Conservation (phyloP, 2,329 filamentous ascomycete genomes). For the Tolypocladium endophyticum region DNA sequence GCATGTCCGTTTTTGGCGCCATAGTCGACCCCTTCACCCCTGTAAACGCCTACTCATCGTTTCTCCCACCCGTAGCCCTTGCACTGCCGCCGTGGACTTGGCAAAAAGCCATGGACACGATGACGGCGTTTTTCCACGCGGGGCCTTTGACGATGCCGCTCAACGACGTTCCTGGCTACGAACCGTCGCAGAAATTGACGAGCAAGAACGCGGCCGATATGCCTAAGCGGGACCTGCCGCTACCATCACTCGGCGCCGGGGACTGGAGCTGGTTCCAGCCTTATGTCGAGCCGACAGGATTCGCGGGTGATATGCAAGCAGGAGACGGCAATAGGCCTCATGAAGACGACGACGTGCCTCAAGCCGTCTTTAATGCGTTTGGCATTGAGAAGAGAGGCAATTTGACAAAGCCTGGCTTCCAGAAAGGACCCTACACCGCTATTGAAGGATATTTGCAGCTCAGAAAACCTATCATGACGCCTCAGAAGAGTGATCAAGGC, state of each 20-base stretch:
- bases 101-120: constrained; percentile 22
- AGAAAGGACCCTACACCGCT: no score
- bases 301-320: no score
- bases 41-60: constrained; percentile 20
- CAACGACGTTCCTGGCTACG: constrained; percentile 2
- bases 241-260: background rate
- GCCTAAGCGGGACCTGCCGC: background rate
- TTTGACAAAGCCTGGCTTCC: no score
- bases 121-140: constrained; percentile 29
- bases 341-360: no score
- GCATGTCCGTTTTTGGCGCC: constrained; percentile 13
- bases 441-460: no score
- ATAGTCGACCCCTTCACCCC: constrained; percentile 27
- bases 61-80: constrained; percentile 19
- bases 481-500: no score
- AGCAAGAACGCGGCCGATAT: background rate
- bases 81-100: constrained; percentile 24
- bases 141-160: constrained; percentile 18
- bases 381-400: no score
- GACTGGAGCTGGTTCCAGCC: background rate
- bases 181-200: background rate
- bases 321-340: no score
- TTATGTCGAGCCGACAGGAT: background rate
- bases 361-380: no score
- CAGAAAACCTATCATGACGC: no score